Percentiles rank a stretch among this genome's conserved stretches.
Conservation (phyloP, 2,329 filamentous ascomycete species). For the Cladobotryum protrusum region DNA sequence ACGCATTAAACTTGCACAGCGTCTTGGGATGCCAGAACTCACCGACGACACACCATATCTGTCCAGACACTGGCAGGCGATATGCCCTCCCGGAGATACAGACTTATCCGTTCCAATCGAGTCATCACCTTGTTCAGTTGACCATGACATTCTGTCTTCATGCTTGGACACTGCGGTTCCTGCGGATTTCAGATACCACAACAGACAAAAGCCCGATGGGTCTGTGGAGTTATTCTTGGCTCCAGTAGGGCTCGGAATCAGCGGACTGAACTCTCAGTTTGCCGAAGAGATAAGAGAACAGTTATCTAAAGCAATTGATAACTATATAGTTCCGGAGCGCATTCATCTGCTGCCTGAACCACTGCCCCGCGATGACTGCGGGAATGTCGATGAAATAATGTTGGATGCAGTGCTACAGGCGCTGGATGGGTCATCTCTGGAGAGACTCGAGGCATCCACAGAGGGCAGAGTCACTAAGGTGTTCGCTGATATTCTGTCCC, state of each 20-base stretch:
- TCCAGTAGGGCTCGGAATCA: conserved; percentile 10
- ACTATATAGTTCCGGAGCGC: conserved; percentile 34
- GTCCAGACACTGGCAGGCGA: conserved; percentile 43
- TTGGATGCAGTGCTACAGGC: conserved; percentile 28
- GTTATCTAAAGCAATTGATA: conserved; percentile 18
- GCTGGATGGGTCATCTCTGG: conserved; percentile 17
- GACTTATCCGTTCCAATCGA: conserved; percentile 36
- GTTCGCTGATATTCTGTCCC: conserved; percentile 40
- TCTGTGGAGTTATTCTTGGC: conserved; percentile 19
- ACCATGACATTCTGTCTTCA: conserved; percentile 22
- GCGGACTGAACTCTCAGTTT: conserved; percentile 1
- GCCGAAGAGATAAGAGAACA: conserved; percentile 14
- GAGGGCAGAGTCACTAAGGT: conserved; percentile 36
- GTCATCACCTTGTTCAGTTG: conserved; percentile 27
- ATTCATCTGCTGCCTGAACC: conserved; percentile 29
- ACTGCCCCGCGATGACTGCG: conserved; percentile 26
- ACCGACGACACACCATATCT: conserved; percentile 39
- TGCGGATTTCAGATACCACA: conserved; percentile 14
- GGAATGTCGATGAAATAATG: conserved; percentile 28
- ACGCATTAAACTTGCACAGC: conserved; percentile 45
- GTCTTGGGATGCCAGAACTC: conserved; percentile 38
- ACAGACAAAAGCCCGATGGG: conserved; percentile 6
- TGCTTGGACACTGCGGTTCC: conserved; percentile 18
- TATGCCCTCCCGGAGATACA: conserved; percentile 43
- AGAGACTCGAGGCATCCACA: conserved; percentile 19